These are phyloP conservation scores for Sclerotiophoma versabilis DNA, from an alignment of 2,329 filamentous ascomycete genomes.

Conservation along the genomic window DNA sequence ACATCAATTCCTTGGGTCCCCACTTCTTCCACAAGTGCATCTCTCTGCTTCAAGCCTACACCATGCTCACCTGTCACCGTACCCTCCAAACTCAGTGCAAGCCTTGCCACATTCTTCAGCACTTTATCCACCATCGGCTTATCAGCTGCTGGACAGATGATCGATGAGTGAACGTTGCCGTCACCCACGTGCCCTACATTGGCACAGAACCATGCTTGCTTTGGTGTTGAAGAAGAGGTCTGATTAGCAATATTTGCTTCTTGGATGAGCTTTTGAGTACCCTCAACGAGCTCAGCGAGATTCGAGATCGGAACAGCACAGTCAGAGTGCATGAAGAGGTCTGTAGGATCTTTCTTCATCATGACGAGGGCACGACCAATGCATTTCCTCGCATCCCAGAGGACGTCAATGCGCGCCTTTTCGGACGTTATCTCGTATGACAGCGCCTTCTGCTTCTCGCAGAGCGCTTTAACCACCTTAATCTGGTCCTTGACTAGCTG, in stretches of 20 bases:
- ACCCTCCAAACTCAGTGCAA: constrained; percentile 81
- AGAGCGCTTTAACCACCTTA: constrained; percentile 65
- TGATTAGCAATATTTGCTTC: constrained; percentile 23
- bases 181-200: constrained; percentile 78
- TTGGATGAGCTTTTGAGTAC: constrained; percentile 71
- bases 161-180: constrained; percentile 52
- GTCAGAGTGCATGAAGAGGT: constrained; percentile 76
- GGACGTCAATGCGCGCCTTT: constrained; percentile 65
- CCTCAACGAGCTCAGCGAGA: constrained; percentile 74
- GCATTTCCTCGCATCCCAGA: constrained; percentile 78
- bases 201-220: constrained; percentile 39
- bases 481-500: constrained; percentile 77
- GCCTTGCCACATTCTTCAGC: constrained; percentile 71
- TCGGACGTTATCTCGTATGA: constrained; percentile 70
- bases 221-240: neutral
- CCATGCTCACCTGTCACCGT: constrained; percentile 87
- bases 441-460: constrained; percentile 63
- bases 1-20: constrained; percentile 74
- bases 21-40: constrained; percentile 79
- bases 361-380: constrained; percentile 74
- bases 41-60: constrained; percentile 80
- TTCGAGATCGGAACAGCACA: constrained; percentile 78
- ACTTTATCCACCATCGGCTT: constrained; percentile 34
- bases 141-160: constrained; percentile 39
- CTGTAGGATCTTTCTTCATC: constrained; percentile 63